phyloP scores from a whole-genome alignment of 495 filamentous ascomycete species.

The Hypoxylon rickii region DNA sequence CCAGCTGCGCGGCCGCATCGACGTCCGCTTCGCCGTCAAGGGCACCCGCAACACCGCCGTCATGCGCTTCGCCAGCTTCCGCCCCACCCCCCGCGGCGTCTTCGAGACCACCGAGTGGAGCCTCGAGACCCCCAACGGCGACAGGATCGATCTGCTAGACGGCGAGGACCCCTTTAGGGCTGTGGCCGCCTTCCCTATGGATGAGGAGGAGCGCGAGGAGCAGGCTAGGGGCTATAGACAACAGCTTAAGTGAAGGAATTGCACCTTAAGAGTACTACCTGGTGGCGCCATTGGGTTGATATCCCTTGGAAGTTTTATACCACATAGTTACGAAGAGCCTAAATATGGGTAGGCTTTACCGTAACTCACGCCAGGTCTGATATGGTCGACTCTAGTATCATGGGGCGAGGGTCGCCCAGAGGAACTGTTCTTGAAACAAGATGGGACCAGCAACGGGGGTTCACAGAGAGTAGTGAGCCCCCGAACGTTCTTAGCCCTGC shows the following conservation, averaged over 20 bases:
- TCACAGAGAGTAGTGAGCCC: no score
- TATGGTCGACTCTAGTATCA: no score
- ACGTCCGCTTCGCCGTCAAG: constrained; percentile 87
- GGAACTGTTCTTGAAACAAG: no score
- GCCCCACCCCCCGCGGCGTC: constrained; percentile 71
- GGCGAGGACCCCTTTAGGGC: constrained; percentile 64
- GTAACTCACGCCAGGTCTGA: no score
- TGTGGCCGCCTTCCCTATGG: constrained; percentile 37
- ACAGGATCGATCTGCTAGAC: constrained; percentile 68
- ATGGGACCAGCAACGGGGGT: no score
- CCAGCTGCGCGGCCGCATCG: constrained; percentile 87
- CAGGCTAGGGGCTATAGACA: constrained; percentile 49
- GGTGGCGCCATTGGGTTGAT: no score
- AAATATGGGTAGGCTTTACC: no score
- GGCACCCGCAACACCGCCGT: constrained; percentile 72
- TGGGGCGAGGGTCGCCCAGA: no score
- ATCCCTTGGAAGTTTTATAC: no score
- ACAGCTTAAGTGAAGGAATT: constrained; percentile 42
- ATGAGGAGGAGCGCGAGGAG: constrained; percentile 44
- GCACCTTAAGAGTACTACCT: no score
- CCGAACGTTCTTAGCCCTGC: no score
- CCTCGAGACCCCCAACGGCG: constrained; percentile 68
- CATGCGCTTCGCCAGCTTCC: constrained; percentile 80
- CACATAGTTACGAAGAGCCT: background rate
- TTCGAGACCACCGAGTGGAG: constrained; percentile 82